Evolutionary conservation across 2,329 filamentous ascomycete genomes (phyloP).

Genomic region (Botrytis paeoniae): DNA sequence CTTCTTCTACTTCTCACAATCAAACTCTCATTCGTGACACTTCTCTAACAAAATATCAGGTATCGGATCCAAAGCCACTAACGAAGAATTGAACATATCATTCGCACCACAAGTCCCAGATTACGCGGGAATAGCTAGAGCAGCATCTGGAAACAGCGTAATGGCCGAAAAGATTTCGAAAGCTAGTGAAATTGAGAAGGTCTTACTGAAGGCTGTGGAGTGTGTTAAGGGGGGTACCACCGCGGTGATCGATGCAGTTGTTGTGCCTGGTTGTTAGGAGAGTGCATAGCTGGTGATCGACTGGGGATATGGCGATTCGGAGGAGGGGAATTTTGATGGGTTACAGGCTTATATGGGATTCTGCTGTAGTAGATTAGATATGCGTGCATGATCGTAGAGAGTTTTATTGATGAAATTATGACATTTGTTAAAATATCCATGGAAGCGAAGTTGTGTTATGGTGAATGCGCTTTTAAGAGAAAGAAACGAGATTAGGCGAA

Average conservation of each 20-base stretch:
- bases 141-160: conserved; percentile 58
- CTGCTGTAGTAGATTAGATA: background rate
- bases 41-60: conserved; percentile 39
- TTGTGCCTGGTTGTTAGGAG: conserved; percentile 32
- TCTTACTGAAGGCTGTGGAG: conserved; percentile 57
- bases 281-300: background rate
- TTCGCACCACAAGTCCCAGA: conserved; percentile 61
- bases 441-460: background rate
- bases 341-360: no score
- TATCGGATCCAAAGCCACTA: conserved; percentile 57
- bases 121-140: conserved; percentile 65
- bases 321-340: background rate
- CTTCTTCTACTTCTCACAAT: background rate
- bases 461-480: background rate
- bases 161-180: conserved; percentile 60
- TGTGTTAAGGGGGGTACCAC: conserved; percentile 53
- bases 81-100: conserved; percentile 63
- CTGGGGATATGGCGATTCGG: background rate
- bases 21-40: background rate
- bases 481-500: background rate
- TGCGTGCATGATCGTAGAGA: background rate
- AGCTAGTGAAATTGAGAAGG: conserved; percentile 51
- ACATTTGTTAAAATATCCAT: background rate
- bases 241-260: conserved; percentile 56
- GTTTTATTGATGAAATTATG: background rate